phyloP scores from a whole-genome alignment of 768 basidiomycete genomes.

The Solioccasus polychromus region DNA sequence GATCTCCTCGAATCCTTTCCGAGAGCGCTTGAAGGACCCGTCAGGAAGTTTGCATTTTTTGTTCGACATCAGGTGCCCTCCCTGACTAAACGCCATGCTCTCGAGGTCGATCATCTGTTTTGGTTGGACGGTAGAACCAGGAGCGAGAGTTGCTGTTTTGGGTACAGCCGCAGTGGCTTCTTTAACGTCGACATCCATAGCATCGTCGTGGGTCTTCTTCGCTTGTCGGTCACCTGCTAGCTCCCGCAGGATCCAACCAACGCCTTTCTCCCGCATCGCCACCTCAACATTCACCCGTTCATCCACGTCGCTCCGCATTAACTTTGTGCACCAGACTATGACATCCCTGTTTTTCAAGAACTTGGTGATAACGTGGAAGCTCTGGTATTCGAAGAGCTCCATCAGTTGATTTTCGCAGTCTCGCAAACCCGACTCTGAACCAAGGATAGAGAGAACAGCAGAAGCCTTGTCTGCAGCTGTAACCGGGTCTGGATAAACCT shows the following conservation, averaged over 20 bases:
- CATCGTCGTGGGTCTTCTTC: constrained; percentile 48
- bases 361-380: constrained; percentile 84
- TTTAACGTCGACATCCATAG: constrained; percentile 79
- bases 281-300: constrained; percentile 93
- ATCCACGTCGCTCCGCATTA: constrained; percentile 85
- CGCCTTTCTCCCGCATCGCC: constrained; percentile 95
- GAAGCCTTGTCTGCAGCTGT: constrained; percentile 91
- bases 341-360: constrained; percentile 96
- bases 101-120: constrained; percentile 86
- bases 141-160: constrained; percentile 82
- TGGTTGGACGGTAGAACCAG: constrained; percentile 85
- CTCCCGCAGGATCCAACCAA: constrained; percentile 93
- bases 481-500: constrained; percentile 90
- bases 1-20: constrained; percentile 98
- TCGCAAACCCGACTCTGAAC: constrained; percentile 81
- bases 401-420: constrained; percentile 96
- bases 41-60: constrained; percentile 98
- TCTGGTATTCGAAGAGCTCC: constrained; percentile 93
- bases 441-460: constrained; percentile 78
- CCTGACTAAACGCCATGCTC: constrained; percentile 93
- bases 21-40: constrained; percentile 93
- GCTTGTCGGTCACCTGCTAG: constrained; percentile 77
- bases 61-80: constrained; percentile 96
- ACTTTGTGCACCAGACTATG: constrained; percentile 96
- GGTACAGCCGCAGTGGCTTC: constrained; percentile 48